A percentile compares a stretch with the other conserved stretches of the same genome.
Evolutionary conservation across 2,329 filamentous ascomycete species (phyloP).

Genomic region (Penicillium capsulatum): DNA sequence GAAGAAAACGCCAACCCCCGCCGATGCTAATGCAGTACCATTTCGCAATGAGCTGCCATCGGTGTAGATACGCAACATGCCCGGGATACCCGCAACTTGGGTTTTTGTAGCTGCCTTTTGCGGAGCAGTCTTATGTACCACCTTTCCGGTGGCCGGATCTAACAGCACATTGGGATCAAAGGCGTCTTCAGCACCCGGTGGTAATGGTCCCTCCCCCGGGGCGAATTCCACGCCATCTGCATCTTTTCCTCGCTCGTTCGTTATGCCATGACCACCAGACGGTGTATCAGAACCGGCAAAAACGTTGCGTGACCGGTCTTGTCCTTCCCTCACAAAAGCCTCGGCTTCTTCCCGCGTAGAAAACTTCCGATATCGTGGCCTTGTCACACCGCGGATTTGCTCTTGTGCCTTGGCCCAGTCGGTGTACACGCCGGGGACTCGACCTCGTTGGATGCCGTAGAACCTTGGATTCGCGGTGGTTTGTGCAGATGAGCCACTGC

Average conservation of each 20-base stretch:
- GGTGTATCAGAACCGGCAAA: conserved; percentile 34
- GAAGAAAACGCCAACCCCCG: conserved; percentile 63
- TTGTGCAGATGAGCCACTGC: conserved; percentile 28
- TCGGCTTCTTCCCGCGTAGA: conserved; percentile 67
- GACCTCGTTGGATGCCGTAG: conserved; percentile 58
- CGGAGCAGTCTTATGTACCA: conserved; percentile 53
- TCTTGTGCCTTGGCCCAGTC: conserved; percentile 66
- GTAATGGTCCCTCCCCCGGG: conserved; percentile 54
- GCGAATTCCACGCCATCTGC: conserved; percentile 45
- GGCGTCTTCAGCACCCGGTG: conserved; percentile 54
- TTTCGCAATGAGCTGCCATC: conserved; percentile 61
- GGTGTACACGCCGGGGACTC: conserved; percentile 58
- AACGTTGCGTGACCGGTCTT: conserved; percentile 23
- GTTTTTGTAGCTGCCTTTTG: conserved; percentile 48
- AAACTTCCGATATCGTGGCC: conserved; percentile 66
- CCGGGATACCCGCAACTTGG: conserved; percentile 42
- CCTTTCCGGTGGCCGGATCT: conserved; percentile 50
- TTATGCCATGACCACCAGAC: conserved; percentile 36
- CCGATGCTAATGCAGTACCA: conserved; percentile 52
- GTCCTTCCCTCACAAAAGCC: conserved; percentile 60
- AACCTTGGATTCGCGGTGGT: conserved; percentile 46
- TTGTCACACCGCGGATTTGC: conserved; percentile 70
- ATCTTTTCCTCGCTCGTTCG: conserved; percentile 40
- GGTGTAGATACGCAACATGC: conserved; percentile 58
- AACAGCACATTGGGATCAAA: conserved; percentile 58